A percentile compares a stretch with the other conserved stretches of the same genome.
Evolutionary conservation across 257 asterid species (phyloP).

Genomic region (Plectranthus barbatus): DNA sequence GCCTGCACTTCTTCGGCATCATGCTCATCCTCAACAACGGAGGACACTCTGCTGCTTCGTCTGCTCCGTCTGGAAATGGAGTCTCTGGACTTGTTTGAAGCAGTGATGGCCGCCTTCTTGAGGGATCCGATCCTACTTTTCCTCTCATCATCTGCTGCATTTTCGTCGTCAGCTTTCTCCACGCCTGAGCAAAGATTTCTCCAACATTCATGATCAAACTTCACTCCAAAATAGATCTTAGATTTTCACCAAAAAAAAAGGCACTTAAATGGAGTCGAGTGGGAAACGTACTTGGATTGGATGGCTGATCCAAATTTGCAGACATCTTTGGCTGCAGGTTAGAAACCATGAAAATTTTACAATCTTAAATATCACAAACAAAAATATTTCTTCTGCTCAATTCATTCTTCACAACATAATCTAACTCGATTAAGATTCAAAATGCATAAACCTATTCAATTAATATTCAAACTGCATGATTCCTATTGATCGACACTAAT

Average conservation of each 20-base stretch:
- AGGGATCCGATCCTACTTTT: slow-evolving; percentile 42
- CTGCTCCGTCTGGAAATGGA: slow-evolving; percentile 41
- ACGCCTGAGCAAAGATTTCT: too few relatives aligned
- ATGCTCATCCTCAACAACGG: slow-evolving; percentile 84
- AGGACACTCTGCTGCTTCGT: slow-evolving; percentile 70
- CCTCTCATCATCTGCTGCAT: slow-evolving; percentile 42
- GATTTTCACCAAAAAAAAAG: too few relatives aligned
- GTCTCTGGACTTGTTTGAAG: slow-evolving; percentile 46
- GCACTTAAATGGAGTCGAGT: not conserved
- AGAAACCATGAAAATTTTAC: too few relatives aligned
- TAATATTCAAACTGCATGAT: not conserved
- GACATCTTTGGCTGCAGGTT: slow-evolving; percentile 47
- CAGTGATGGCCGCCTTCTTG: slow-evolving; percentile 47
- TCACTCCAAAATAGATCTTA: too few relatives aligned
- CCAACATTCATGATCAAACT: not conserved
- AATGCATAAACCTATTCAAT: not conserved
- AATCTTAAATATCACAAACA: not conserved
- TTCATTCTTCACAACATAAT: too few relatives aligned
- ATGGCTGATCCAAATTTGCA: slow-evolving; percentile 47
- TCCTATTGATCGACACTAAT: not conserved
- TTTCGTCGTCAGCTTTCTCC: slow-evolving; percentile 40
- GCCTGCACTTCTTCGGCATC: slow-evolving; percentile 84
- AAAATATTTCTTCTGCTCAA: not conserved
- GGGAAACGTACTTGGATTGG: slow-evolving; percentile 33
- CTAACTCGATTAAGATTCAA: too few relatives aligned